phyloP scores from a whole-genome alignment of 768 basidiomycete species.

The Suillus lakei region DNA sequence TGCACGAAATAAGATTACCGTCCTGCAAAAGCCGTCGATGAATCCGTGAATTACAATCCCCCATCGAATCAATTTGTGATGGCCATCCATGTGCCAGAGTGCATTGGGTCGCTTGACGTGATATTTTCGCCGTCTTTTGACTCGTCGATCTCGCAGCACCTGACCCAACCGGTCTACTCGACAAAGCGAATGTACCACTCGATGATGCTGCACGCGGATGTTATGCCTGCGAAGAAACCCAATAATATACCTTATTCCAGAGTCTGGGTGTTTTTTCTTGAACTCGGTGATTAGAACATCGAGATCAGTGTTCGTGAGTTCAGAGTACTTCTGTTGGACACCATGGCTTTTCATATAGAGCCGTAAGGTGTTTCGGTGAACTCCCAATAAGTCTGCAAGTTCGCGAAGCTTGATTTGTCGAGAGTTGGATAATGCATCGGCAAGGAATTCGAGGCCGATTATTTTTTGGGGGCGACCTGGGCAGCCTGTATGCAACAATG shows the following conservation, averaged over 20 bases:
- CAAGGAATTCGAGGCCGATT: no score
- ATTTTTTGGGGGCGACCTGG: no score
- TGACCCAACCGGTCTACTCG: background rate
- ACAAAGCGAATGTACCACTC: background rate
- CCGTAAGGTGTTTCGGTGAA: background rate
- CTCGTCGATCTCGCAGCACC: background rate
- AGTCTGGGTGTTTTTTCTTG: background rate
- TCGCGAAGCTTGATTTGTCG: no score
- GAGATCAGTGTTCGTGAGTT: background rate
- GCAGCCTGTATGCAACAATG: no score
- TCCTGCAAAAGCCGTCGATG: background rate
- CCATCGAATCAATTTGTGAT: background rate
- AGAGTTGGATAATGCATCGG: no score
- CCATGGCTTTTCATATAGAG: background rate
- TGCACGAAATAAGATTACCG: background rate
- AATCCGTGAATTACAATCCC: constrained; percentile 1
- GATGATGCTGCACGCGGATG: background rate
- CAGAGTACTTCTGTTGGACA: background rate
- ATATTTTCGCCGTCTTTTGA: background rate
- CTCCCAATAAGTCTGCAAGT: background rate
- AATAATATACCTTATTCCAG: background rate
- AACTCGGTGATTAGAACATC: background rate
- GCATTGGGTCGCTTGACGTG: background rate
- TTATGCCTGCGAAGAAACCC: background rate
- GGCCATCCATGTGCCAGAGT: background rate